phyloP scores from a whole-genome alignment of 257 asterid species.

The Plantago elongata region DNA sequence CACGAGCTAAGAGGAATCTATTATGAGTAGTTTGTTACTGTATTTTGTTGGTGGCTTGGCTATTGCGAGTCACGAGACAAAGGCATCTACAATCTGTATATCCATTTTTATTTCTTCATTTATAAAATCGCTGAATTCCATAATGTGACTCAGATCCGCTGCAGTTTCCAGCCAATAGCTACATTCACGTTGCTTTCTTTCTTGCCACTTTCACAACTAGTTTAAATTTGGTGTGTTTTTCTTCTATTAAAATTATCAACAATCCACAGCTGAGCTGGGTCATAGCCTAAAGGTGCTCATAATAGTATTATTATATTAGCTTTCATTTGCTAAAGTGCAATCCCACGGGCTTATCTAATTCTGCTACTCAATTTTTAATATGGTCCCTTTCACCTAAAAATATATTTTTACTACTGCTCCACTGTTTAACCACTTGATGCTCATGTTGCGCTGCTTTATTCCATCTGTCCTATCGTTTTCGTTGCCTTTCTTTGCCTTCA shows the following conservation, averaged over 20 bases:
- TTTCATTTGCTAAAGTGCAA: constrained; percentile 26
- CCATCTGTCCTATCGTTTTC: constrained; percentile 6
- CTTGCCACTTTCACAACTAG: constrained; percentile 16
- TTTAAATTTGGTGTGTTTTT: constrained; percentile 1
- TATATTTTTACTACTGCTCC: not conserved
- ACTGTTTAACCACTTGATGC: constrained; percentile 3
- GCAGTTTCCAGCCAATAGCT: constrained; percentile 26
- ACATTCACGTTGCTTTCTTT: constrained; percentile 15
- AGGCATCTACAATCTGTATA: constrained; percentile 6
- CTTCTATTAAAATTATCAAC: not conserved
- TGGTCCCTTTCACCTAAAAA: constrained; percentile 1
- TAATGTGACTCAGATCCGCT: constrained; percentile 24
- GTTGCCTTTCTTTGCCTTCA: not conserved
- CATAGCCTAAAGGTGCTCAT: not conserved
- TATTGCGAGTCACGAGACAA: constrained; percentile 28
- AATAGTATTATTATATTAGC: constrained; percentile 23
- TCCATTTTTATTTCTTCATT: not conserved
- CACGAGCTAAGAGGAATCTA: constrained; percentile 11
- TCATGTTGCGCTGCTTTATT: not conserved
- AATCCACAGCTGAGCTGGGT: not conserved
- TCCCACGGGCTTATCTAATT: constrained; percentile 23
- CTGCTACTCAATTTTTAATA: constrained; percentile 13
- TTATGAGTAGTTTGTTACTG: not conserved
- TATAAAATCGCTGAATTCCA: constrained; percentile 27
- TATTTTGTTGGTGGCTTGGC: constrained; percentile 20